Percentiles rank a stretch among this genome's conserved stretches.
phyloP scores from a whole-genome alignment of 2,329 filamentous ascomycete species.

The Diaporthe batatas region DNA sequence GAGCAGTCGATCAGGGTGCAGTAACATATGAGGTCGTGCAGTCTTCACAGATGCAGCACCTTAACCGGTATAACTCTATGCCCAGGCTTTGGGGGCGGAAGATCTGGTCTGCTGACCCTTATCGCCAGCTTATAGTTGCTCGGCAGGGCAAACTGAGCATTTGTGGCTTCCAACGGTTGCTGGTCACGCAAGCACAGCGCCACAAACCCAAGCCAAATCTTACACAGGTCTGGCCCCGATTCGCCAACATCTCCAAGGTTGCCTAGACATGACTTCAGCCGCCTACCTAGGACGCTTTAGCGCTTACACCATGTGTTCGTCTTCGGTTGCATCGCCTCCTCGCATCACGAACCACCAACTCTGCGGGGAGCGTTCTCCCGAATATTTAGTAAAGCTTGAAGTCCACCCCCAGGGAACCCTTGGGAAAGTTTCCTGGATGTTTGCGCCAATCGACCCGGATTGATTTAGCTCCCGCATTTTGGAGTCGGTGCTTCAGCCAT shows the following conservation, averaged over 20 bases:
- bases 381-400: neutral
- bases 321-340: neutral
- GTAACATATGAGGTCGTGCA: no score
- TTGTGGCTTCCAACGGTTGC: neutral
- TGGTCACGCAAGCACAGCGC: slow-evolving; percentile 2
- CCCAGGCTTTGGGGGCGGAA: neutral
- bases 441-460: neutral
- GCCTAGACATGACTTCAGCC: neutral
- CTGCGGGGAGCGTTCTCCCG: no score
- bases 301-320: neutral
- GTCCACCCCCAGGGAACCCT: no score
- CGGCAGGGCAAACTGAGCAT: no score
- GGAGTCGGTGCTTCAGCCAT: neutral
- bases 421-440: no score
- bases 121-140: neutral
- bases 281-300: neutral
- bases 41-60: neutral
- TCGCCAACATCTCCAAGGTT: neutral
- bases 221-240: neutral
- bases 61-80: no score
- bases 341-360: neutral
- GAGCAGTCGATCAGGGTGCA: neutral
- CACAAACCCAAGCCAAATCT: slow-evolving; percentile 13
- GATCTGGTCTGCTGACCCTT: neutral
- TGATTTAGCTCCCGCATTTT: neutral